Evolutionary conservation across 306 rosid genomes (phyloP).

Genomic region (Rosa multiflora): DNA sequence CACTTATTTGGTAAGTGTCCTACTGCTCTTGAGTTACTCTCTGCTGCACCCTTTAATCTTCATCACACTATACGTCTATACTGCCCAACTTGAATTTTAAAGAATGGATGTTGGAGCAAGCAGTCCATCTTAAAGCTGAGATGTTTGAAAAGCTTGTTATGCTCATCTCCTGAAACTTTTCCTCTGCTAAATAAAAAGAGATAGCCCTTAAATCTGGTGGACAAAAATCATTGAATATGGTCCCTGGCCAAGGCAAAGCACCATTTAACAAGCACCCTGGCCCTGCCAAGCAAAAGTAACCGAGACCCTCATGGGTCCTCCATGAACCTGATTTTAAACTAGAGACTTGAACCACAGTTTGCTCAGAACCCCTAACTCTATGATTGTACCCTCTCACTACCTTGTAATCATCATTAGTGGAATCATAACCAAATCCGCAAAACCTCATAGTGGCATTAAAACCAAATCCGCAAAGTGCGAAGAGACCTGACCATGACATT

Average conservation of each 20-base stretch:
- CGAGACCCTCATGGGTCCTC: neutral
- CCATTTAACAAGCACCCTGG: slow-evolving; percentile 2
- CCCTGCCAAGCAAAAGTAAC: neutral
- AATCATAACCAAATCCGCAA: neutral
- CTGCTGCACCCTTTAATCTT: too few species aligned
- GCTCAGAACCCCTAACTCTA: neutral
- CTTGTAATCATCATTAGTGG: neutral
- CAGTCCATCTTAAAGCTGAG: too few species aligned
- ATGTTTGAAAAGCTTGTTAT: too few species aligned
- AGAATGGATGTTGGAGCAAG: too few species aligned
- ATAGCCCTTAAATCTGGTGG: neutral
- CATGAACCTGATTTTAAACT: neutral
- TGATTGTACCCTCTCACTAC: neutral
- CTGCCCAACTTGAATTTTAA: too few species aligned
- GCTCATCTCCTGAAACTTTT: neutral
- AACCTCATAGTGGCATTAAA: neutral
- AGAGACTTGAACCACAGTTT: neutral
- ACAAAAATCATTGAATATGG: neutral
- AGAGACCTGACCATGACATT: too few species aligned
- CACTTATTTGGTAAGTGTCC: too few species aligned
- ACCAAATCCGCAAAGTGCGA: neutral
- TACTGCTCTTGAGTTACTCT: too few species aligned
- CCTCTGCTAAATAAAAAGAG: neutral
- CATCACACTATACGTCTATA: too few species aligned
- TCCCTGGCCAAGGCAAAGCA: neutral